Percentiles rank a stretch among this genome's conserved stretches.
Conservation (phyloP, 768 basidiomycete genomes). For the Pisolithus microcarpus region DNA sequence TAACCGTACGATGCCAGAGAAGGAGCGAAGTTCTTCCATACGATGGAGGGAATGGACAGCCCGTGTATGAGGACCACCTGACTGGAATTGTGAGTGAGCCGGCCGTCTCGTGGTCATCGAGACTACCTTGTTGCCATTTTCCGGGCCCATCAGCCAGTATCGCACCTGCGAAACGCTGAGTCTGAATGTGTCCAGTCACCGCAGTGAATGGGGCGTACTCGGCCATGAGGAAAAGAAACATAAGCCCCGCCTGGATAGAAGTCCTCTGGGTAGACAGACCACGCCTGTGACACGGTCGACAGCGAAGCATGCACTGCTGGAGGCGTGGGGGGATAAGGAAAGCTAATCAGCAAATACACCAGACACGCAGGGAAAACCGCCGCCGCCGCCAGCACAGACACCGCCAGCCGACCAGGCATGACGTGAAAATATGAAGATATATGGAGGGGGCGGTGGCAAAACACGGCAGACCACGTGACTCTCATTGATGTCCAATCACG, state of each 20-base stretch:
- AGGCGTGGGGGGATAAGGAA: conserved; percentile 52
- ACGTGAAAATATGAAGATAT: background rate
- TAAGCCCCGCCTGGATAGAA: conserved; percentile 57
- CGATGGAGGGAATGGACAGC: conserved; percentile 65
- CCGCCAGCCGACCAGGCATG: conserved; percentile 8
- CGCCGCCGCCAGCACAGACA: conserved; percentile 35
- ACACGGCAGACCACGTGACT: conserved; percentile 16
- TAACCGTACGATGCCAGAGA: conserved; percentile 54
- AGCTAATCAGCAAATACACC: conserved; percentile 56
- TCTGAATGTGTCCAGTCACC: background rate
- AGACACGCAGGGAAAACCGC: conserved; percentile 50
- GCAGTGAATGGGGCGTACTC: conserved; percentile 33
- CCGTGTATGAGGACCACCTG: conserved; percentile 76
- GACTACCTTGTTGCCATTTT: conserved; percentile 53
- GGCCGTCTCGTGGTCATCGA: no score
- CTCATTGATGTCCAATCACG: conserved; percentile 21
- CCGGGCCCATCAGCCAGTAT: conserved; percentile 74
- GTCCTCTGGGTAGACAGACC: conserved; percentile 68
- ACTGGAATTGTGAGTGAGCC: background rate
- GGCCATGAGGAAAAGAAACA: conserved; percentile 57
- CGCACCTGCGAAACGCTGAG: conserved; percentile 39
- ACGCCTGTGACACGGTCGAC: conserved; percentile 50
- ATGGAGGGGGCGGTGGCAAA: conserved; percentile 5
- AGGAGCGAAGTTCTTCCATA: conserved; percentile 73
- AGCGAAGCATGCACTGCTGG: conserved; percentile 51